Base-by-base conservation (phyloP, 768 basidiomycete genomes). In the Phylloporus scabripes region DNA sequence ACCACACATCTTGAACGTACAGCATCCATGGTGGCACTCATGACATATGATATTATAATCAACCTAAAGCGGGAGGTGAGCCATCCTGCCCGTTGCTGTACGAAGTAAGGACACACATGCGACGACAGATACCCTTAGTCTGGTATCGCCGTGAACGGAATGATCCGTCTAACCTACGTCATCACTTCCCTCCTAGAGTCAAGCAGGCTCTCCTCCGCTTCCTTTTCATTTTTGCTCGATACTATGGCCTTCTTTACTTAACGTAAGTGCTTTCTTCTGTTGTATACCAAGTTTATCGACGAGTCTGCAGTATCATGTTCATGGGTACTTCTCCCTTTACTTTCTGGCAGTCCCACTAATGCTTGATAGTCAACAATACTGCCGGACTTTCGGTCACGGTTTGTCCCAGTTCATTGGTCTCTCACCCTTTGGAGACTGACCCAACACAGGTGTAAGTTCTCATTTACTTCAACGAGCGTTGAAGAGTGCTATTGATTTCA, bases 241-340 rank as follows among this genome's bases (percentile, higher is more conserved):
- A 63, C 41, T 62, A 62, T 17, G 60, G 61, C 11, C 33, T 61
- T 26, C n/a, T 63, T 23, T 62, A 49, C 45, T 50, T 60, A 29
- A 46, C 44, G 58, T 62, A 12, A 24, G 53, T 49, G 38, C 9
- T 23, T 14, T 20, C 4, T 5, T 20, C 20, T 15, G 8, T 20
- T 7, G 11, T 36, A 4, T 24, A 26, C 7, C 7, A 9, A 32
- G 12, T 40, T n/a, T 40, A 23, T 23, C 53, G 32, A 55, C n/a
- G 14, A 1, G 2, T 14, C n/a, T 12, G 9, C 41, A 60, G 59
- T 32, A 15, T 47, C 40, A 46, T 52, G 34, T 57, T 62, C 23
- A 15, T 40, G 21, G 50, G 60, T 59, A 57, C 29, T 50, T 9
- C n/a, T 31, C 14, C 14, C 10, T 20, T 38, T 18, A 12, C 23